These are phyloP conservation scores for Auxenochlorella protothecoides DNA, from an alignment of 139 green algal species.

Conservation along the genomic window DNA sequence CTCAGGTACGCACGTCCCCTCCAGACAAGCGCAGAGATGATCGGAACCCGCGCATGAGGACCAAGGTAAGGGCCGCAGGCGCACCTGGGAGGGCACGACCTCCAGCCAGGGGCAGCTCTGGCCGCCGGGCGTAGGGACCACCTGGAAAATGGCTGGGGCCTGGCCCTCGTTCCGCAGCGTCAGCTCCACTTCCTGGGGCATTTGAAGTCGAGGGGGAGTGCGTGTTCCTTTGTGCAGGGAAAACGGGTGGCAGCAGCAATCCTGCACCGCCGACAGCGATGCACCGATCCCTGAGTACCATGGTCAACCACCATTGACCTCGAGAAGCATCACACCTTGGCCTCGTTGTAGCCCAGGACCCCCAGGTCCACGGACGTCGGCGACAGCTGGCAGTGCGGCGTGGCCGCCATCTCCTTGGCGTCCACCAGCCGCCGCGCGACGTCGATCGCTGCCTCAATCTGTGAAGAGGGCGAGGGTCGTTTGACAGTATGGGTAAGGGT, in stretches of 20 bases:
- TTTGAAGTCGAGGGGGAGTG: conserved; percentile 8
- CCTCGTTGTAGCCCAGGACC: conserved; percentile 17
- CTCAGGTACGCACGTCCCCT: too few relatives aligned
- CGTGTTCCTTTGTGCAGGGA: neutral
- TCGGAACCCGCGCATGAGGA: too few relatives aligned
- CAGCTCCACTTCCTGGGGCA: too few relatives aligned
- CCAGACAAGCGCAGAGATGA: neutral
- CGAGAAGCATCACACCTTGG: neutral
- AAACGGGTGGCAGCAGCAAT: too few relatives aligned
- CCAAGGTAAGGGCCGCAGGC: too few relatives aligned
- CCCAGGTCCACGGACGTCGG: conserved; percentile 29
- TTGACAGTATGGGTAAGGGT: neutral
- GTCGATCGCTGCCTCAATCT: conserved; percentile 38
- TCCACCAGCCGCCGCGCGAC: conserved; percentile 33
- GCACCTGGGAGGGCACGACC: neutral
- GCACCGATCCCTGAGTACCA: too few relatives aligned
- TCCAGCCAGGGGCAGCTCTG: conserved; percentile 19
- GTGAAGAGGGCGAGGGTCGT: neutral
- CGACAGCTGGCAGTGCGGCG: conserved; percentile 37
- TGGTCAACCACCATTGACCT: neutral
- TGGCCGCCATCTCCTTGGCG: conserved; percentile 28
- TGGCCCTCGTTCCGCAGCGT: too few relatives aligned
- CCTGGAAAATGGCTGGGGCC: conserved; percentile 6
- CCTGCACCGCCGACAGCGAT: too few relatives aligned
- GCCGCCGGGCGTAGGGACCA: neutral